Conservation (phyloP, 768 basidiomycete genomes). For the Multifurca ochricompacta region DNA sequence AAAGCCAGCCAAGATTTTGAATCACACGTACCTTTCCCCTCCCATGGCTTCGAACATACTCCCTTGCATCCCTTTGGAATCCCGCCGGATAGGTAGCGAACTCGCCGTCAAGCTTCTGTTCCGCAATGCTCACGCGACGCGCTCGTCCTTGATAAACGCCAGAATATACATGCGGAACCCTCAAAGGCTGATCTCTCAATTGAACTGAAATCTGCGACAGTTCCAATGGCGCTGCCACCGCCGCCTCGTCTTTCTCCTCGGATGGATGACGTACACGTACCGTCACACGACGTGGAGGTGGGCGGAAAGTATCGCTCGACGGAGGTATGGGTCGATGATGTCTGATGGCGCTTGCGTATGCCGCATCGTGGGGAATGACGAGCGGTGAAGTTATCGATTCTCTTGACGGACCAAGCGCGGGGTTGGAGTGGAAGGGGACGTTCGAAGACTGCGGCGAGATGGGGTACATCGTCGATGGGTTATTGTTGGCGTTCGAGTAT, state of each 20-base stretch:
- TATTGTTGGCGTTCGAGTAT: background rate
- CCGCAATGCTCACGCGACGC: slow-evolving; percentile 8
- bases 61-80: background rate
- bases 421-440: background rate
- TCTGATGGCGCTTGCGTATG: slow-evolving; percentile 1
- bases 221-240: no score
- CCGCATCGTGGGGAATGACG: slow-evolving; percentile 8
- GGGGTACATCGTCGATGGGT: background rate
- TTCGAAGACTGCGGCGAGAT: background rate
- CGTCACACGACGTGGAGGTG: background rate
- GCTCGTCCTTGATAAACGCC: background rate
- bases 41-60: background rate
- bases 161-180: background rate
- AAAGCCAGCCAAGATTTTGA: no score
- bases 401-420: background rate
- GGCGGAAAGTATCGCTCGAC: background rate
- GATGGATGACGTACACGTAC: slow-evolving; percentile 4
- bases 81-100: background rate
- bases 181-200: no score
- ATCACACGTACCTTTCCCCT: slow-evolving; percentile 8
- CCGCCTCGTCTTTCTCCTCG: background rate
- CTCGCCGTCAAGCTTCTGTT: background rate
- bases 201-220: no score
- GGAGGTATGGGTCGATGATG: slow-evolving; percentile 1
- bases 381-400: background rate